phyloP scores from a whole-genome alignment of 495 filamentous ascomycete species.

The Aspergillus leporis region DNA sequence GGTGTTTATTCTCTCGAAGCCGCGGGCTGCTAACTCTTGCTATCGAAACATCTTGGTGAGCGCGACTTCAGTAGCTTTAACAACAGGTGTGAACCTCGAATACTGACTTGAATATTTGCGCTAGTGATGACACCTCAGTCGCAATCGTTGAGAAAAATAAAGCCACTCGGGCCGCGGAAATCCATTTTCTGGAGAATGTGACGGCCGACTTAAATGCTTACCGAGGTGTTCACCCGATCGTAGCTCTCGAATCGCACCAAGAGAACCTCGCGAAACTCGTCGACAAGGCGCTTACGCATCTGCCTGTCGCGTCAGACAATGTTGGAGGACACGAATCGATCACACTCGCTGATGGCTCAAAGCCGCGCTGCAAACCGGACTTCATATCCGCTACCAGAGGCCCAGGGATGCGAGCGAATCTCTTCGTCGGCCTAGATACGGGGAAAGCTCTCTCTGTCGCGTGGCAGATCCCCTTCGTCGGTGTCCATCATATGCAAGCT shows the following conservation, averaged over 20 bases:
- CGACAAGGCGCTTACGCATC: constrained; percentile 55
- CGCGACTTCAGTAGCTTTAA: background rate
- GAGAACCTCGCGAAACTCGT: constrained; percentile 65
- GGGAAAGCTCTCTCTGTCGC: constrained; percentile 87
- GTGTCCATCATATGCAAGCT: constrained; percentile 95
- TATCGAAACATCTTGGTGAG: constrained; percentile 88
- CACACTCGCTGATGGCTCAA: constrained; percentile 25
- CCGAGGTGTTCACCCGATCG: constrained; percentile 75
- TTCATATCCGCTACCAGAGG: constrained; percentile 86
- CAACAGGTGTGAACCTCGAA: background rate
- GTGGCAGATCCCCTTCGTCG: constrained; percentile 78
- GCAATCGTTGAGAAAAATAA: constrained; percentile 69
- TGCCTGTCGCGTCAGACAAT: constrained; percentile 43
- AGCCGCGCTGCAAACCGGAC: constrained; percentile 59
- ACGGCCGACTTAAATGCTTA: constrained; percentile 72
- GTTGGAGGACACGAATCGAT: constrained; percentile 15
- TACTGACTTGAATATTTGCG: constrained; percentile 12
- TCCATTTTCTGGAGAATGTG: constrained; percentile 80
- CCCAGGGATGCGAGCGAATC: constrained; percentile 78
- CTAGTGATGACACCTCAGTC: constrained; percentile 90
- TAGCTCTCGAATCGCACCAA: constrained; percentile 73
- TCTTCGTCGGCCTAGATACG: constrained; percentile 74
- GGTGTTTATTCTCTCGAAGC: constrained; percentile 13
- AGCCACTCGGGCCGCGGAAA: constrained; percentile 39
- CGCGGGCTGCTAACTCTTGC: constrained; percentile 71